phyloP scores from a whole-genome alignment of 352 stramenopile genomes.

The Thalassiosira mediterranea region DNA sequence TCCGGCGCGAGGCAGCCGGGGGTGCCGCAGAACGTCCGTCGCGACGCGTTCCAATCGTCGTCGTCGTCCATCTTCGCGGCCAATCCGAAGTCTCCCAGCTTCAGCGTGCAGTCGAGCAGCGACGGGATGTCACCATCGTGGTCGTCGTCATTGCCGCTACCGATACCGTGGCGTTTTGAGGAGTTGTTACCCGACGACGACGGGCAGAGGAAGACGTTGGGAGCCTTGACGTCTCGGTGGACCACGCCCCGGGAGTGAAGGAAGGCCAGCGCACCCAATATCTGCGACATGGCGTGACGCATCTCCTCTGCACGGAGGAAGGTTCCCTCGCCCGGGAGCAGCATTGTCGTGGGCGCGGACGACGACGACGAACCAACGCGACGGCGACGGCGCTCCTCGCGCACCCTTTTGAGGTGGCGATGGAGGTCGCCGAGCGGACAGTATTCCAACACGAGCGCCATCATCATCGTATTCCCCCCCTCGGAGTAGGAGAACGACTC shows the following conservation, averaged over 20 bases:
- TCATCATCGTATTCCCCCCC: slow-evolving; percentile 4
- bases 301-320: too few relatives aligned
- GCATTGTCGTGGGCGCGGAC: too few relatives aligned
- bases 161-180: too few relatives aligned
- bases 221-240: too few relatives aligned
- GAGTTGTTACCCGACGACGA: too few relatives aligned
- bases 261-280: too few relatives aligned
- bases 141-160: background rate
- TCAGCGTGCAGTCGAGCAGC: slow-evolving; percentile 32
- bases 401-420: slow-evolving; percentile 7
- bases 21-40: slow-evolving; percentile 36
- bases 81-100: slow-evolving; percentile 45
- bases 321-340: too few relatives aligned
- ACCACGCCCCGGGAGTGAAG: too few relatives aligned
- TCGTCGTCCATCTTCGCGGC: slow-evolving; percentile 37
- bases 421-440: slow-evolving; percentile 27
- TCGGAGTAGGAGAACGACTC: slow-evolving; percentile 40
- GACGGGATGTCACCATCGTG: background rate
- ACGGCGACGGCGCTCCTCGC: too few relatives aligned
- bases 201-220: slow-evolving; percentile 38
- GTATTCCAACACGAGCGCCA: slow-evolving; percentile 27
- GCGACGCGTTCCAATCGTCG: slow-evolving; percentile 30
- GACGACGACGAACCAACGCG: too few relatives aligned
- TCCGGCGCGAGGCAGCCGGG: slow-evolving; percentile 40
- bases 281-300: too few relatives aligned